phyloP scores from a whole-genome alignment of 306 rosid species.

The Vigna radiata region DNA sequence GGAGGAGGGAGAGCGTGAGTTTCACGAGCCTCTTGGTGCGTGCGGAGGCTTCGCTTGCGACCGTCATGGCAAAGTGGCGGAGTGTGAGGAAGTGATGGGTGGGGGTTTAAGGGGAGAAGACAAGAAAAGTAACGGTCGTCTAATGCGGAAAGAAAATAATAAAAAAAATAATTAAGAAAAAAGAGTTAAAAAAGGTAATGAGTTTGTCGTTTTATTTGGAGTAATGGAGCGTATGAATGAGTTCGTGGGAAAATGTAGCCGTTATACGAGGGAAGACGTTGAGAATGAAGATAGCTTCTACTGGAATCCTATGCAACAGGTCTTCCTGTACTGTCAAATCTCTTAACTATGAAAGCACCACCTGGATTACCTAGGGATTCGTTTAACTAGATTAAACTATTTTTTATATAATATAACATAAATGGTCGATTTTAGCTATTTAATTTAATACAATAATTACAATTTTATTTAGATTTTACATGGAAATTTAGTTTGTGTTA shows the following conservation, averaged over 20 bases:
- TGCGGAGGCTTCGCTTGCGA: conserved; percentile 56
- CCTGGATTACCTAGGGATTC: not conserved
- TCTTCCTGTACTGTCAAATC: not conserved
- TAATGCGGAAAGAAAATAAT: not conserved
- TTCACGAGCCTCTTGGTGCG: conserved; percentile 71
- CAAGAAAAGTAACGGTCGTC: conserved; percentile 47
- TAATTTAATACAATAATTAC: no score
- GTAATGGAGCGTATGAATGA: not conserved
- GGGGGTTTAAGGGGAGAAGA: conserved; percentile 32
- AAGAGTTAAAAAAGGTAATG: not conserved
- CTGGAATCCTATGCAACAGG: conserved; percentile 52
- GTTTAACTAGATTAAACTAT: no score
- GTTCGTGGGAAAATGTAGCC: conserved; percentile 54
- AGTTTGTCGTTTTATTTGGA: not conserved
- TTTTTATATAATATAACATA: no score
- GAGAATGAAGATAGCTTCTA: not conserved
- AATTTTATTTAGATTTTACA: no score
- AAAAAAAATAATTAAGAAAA: not conserved
- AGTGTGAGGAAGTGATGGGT: not conserved
- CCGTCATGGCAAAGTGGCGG: conserved; percentile 61
- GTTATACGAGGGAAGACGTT: conserved; percentile 46
- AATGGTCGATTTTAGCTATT: no score
- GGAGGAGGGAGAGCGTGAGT: conserved; percentile 68
- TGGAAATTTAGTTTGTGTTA: no score
- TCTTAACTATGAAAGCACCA: not conserved